Percentiles rank a stretch among this genome's conserved stretches.
Conservation (phyloP, 2,329 filamentous ascomycete genomes). For the Bipolaris victoriae region DNA sequence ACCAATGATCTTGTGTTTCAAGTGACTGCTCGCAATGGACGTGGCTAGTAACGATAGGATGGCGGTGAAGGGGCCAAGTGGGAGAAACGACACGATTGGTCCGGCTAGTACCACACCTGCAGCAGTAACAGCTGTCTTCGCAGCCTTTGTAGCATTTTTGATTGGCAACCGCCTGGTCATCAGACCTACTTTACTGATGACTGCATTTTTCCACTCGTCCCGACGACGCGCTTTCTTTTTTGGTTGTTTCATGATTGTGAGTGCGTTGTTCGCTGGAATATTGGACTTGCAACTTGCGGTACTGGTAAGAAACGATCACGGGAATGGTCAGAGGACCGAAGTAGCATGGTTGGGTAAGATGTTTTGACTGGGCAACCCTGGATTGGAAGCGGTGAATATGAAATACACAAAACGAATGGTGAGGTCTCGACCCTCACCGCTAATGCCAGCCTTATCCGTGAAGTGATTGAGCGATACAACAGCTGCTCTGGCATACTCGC, state of each 20-base stretch:
- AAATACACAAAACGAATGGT: neutral
- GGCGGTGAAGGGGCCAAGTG: neutral
- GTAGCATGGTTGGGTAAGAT: too few species aligned
- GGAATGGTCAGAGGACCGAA: neutral
- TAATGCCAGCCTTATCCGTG: neutral
- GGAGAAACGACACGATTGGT: neutral
- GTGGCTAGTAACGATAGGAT: neutral
- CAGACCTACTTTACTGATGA: neutral
- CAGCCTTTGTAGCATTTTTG: neutral
- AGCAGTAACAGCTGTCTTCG: neutral
- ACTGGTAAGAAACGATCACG: neutral
- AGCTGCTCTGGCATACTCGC: too few species aligned
- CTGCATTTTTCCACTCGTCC: neutral
- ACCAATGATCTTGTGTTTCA: neutral
- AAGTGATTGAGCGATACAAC: too few species aligned
- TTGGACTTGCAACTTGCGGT: neutral
- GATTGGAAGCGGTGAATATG: neutral
- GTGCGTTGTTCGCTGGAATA: neutral
- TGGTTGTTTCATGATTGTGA: neutral
- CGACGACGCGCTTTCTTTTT: neutral
- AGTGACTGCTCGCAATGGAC: neutral
- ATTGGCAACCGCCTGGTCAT: too few species aligned
- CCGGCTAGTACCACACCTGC: neutral
- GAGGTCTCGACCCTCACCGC: neutral
- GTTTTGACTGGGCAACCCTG: too few species aligned